Evolutionary conservation across 2,329 filamentous ascomycete species (phyloP), one percentile per base, ranked within the genome.

Genomic region (Nemania sp.): DNA sequence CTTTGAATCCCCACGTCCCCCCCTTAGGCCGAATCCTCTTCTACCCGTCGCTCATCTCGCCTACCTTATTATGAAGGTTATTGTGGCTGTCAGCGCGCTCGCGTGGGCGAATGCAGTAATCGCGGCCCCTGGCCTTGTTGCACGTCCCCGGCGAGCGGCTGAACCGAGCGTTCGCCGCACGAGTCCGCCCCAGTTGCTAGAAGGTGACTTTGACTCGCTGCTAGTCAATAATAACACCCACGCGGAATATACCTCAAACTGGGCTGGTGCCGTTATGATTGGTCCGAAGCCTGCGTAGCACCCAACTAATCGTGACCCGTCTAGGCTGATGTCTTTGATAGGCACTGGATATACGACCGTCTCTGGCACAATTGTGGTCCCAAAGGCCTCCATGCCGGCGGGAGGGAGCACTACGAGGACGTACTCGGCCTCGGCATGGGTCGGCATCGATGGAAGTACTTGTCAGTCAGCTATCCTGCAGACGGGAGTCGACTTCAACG

Each of bases 371-470:
- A 86, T 89, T 76, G 84, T 81, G 1, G 83, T 88, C 4, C 87
- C 87, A 1, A 80, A 80, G 1, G 82, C 86, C 7, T 78, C 65
- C 22, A 29, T 56, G 45, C 68, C 65, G 5, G 45, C 51, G 1
- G 67, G 67, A 7, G 67, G 79, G 11, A 74, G 79, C 41, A 68
- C n/a, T 38, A 35, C 65, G 27, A 66, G 54, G 43, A 64, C 65
- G 15, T 68, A 68, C 47, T 68, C 66, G 2, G 70, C 62, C 32
- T 70, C 70, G 13, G 69, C 69, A 8, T 89, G 86, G 87, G 86
- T 89, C 10, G 87, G 87, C 24, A 89, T 89, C 64, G 87, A 89
- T 64, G 88, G 87, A 11, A 85, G 88, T 70, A 87, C 85, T 3
- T 89, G 86, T 75, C 75, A 75, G 15, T 79, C 79, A 1, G 84